A percentile compares a stretch with the other conserved stretches of the same genome.
phyloP scores from a whole-genome alignment of 108 stramenopile genomes.

The Hondaea fermentalgiana region DNA sequence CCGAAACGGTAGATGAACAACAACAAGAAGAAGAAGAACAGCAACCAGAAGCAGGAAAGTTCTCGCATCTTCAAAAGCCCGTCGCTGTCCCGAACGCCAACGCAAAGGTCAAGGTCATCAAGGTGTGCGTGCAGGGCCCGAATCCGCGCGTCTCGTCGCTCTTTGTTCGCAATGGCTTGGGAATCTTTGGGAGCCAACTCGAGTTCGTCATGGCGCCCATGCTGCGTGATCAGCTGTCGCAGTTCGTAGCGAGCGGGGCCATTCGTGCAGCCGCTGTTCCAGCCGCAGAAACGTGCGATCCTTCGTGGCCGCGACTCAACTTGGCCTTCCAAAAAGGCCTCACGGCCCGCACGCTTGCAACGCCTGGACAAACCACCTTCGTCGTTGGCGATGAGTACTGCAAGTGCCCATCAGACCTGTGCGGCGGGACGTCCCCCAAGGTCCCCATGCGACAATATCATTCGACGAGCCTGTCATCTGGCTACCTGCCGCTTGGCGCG shows the following conservation, averaged over 20 bases:
- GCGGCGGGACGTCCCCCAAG: neutral
- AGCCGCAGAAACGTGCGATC: neutral
- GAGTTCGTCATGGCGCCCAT: neutral
- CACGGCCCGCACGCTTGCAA: neutral
- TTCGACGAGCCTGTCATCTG: neutral
- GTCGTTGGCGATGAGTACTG: constrained; percentile 3
- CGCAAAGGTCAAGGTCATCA: neutral
- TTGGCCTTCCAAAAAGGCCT: neutral
- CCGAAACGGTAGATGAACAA: no score
- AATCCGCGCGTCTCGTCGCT: neutral
- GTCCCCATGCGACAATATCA: neutral
- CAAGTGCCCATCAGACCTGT: neutral
- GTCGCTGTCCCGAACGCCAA: no score
- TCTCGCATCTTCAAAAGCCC: no score
- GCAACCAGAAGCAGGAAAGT: no score
- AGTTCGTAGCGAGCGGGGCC: neutral
- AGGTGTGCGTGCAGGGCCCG: neutral
- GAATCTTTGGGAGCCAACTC: neutral
- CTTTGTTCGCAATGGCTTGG: neutral
- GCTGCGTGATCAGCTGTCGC: neutral
- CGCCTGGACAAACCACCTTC: neutral
- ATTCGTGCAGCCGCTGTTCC: neutral
- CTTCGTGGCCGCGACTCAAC: neutral
- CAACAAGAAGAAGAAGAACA: no score
- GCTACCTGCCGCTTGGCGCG: neutral